Conservation (phyloP, 2,329 filamentous ascomycete species). For the Penicillium hordei region DNA sequence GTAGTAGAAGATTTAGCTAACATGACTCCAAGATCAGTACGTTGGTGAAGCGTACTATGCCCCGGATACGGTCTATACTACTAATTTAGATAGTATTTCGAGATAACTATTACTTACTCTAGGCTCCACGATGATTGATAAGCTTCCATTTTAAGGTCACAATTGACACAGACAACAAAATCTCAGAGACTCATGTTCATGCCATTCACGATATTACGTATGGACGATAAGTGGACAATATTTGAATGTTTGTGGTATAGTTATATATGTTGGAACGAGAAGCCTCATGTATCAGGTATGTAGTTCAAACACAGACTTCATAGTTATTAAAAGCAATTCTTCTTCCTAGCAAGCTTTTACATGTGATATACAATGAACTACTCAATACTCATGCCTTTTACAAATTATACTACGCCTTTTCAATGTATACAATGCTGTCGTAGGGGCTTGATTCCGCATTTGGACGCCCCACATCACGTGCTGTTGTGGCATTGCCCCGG, state of each 20-base stretch:
- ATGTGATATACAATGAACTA: not conserved
- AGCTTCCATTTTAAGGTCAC: not conserved
- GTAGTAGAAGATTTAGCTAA: too few relatives aligned
- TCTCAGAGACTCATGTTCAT: not conserved
- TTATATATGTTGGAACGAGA: not conserved
- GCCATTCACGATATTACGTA: not conserved
- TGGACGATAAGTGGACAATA: not conserved
- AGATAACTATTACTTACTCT: not conserved
- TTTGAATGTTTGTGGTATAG: too few relatives aligned
- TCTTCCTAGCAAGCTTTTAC: too few relatives aligned
- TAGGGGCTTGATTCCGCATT: slow-evolving; percentile 19
- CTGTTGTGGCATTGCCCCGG: slow-evolving; percentile 11
- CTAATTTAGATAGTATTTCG: not conserved
- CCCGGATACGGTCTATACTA: not conserved
- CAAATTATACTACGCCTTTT: not conserved
- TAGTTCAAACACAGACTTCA: not conserved
- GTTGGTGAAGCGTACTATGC: too few relatives aligned
- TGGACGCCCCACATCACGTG: slow-evolving; percentile 26
- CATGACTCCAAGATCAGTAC: too few relatives aligned
- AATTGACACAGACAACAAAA: not conserved
- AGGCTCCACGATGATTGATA: not conserved
- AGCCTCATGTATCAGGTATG: not conserved
- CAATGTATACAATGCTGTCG: slow-evolving; percentile 8
- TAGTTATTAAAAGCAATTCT: not conserved
- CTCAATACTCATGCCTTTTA: not conserved